These are phyloP conservation scores for Hylodesmum podocarpum DNA, from an alignment of 306 rosid species.

Conservation along the genomic window DNA sequence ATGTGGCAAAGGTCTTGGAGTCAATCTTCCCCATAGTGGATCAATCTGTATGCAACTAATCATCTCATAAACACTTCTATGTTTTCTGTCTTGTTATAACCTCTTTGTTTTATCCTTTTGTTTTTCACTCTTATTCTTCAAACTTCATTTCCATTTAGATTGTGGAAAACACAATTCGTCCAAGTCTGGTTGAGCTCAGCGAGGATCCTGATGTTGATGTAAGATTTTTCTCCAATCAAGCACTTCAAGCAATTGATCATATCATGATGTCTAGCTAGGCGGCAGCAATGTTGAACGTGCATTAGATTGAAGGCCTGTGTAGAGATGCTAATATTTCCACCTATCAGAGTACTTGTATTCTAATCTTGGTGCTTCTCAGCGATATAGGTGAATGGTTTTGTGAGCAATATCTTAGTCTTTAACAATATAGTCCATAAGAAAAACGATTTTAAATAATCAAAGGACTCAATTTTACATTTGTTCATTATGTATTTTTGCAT, in stretches of 20 bases:
- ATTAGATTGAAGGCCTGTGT: not conserved
- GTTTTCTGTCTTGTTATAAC: not conserved
- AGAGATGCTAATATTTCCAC: constrained; percentile 12
- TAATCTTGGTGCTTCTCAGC: constrained; percentile 11
- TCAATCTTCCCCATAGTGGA: constrained; percentile 75
- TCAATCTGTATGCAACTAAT: constrained; percentile 60
- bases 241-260: constrained; percentile 66
- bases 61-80: not conserved
- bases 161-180: constrained; percentile 73
- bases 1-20: constrained; percentile 78
- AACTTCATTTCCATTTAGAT: constrained; percentile 39
- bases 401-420: constrained; percentile 4
- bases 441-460: too few relatives aligned
- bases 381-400: not conserved
- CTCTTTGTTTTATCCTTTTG: not conserved
- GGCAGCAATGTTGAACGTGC: constrained; percentile 23
- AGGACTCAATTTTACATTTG: too few relatives aligned
- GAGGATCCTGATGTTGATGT: constrained; percentile 92
- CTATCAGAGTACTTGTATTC: not conserved
- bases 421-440: too few relatives aligned
- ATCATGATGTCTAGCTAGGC: constrained; percentile 75
- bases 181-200: constrained; percentile 68
- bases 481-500: too few relatives aligned
- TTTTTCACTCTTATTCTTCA: not conserved
- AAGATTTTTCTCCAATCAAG: constrained; percentile 69